Conservation (phyloP, 257 asterid genomes). For the Gentiana straminea region DNA sequence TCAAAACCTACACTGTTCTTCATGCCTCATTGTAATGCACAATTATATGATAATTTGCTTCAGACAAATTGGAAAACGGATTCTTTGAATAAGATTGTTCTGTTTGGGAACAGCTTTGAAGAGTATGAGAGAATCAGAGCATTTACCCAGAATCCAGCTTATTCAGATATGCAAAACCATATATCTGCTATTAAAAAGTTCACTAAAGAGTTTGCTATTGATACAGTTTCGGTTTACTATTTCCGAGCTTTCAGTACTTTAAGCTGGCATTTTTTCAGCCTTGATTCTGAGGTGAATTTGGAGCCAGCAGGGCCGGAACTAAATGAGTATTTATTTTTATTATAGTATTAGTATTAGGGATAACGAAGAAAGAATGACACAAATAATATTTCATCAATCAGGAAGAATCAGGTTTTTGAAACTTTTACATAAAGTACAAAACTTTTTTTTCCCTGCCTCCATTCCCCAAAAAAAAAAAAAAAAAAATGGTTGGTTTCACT, state of each 20-base stretch:
- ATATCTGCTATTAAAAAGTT: constrained; percentile 40
- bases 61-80: constrained; percentile 53
- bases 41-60: constrained; percentile 59
- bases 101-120: constrained; percentile 70
- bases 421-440: too few relatives aligned
- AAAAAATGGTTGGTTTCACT: too few relatives aligned
- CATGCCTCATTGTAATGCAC: constrained; percentile 92
- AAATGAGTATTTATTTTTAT: too few relatives aligned
- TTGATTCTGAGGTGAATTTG: constrained; percentile 7
- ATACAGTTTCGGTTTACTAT: constrained; percentile 31
- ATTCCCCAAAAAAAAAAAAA: too few relatives aligned
- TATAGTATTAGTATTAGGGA: too few relatives aligned
- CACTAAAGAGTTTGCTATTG: constrained; percentile 30
- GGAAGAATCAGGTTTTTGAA: too few relatives aligned
- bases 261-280: constrained; percentile 70
- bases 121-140: constrained; percentile 39
- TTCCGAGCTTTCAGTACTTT: constrained; percentile 52
- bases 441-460: too few relatives aligned
- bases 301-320: too few relatives aligned
- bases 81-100: constrained; percentile 22
- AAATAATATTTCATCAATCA: too few relatives aligned
- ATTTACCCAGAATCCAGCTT: constrained; percentile 16
- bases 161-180: constrained; percentile 33
- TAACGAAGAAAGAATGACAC: too few relatives aligned
- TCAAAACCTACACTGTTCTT: constrained; percentile 59